Conservation (phyloP, 225 moss, liverwort and hornwort genomes). For the Marchantia paleacea region DNA sequence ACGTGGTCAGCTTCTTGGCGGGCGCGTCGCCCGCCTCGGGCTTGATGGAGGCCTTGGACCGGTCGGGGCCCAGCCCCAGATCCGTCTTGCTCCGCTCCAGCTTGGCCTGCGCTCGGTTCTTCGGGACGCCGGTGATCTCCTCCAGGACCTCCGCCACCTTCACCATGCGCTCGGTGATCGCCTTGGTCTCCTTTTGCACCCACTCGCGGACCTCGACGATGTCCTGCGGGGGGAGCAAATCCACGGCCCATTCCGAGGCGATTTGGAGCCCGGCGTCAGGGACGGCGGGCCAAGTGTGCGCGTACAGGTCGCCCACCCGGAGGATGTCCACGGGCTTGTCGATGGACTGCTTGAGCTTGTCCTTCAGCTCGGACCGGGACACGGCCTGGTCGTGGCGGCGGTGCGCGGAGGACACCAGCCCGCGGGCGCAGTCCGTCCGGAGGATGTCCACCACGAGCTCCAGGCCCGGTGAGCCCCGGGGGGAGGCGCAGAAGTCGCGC, state of each 20-base stretch:
- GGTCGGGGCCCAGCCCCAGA: background rate
- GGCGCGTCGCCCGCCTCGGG: background rate
- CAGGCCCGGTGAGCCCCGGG: slow-evolving; percentile 12
- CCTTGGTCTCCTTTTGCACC: slow-evolving; percentile 20
- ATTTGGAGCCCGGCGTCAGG: background rate
- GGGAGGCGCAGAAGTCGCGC: slow-evolving; percentile 23
- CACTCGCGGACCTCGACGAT: slow-evolving; percentile 16
- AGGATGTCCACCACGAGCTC: slow-evolving; percentile 20
- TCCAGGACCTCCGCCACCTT: slow-evolving; percentile 15
- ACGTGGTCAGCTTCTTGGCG: background rate
- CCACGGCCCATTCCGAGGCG: slow-evolving; percentile 5
- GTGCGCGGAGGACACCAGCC: background rate
- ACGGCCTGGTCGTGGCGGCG: slow-evolving; percentile 15
- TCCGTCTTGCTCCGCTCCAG: slow-evolving; percentile 20
- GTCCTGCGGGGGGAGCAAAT: slow-evolving; percentile 18
- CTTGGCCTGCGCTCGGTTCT: slow-evolving; percentile 1
- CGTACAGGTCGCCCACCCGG: slow-evolving; percentile 8
- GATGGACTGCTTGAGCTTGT: slow-evolving; percentile 17
- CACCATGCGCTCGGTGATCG: slow-evolving; percentile 2
- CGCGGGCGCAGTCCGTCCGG: slow-evolving; percentile 17
- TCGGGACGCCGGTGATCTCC: slow-evolving; percentile 1
- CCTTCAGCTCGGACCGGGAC: slow-evolving; percentile 4
- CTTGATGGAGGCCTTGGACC: background rate
- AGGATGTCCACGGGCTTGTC: slow-evolving; percentile 11
- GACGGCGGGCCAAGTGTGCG: slow-evolving; percentile 16